phyloP scores from a whole-genome alignment of 1,139 yeast species.

The Saccharomyces hybrid region DNA sequence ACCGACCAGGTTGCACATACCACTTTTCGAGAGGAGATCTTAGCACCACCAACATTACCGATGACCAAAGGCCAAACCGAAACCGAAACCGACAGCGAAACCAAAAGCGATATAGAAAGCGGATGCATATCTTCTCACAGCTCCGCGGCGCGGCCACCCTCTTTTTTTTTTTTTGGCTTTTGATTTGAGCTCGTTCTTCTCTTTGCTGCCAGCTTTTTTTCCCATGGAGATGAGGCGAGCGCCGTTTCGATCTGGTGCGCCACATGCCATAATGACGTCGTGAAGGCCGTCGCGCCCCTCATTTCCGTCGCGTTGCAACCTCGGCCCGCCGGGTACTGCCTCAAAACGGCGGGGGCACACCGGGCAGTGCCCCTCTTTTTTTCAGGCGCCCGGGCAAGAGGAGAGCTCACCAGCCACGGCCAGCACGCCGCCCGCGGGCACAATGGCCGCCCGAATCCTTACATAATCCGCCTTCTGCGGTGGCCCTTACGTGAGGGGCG shows the following conservation, averaged over 20 bases:
- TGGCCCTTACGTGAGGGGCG: slow-evolving; percentile 1
- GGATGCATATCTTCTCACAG: neutral
- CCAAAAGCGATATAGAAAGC: neutral
- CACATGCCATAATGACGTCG: neutral
- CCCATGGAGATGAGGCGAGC: neutral
- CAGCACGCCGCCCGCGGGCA: neutral
- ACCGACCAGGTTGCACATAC: neutral
- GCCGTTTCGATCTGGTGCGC: neutral
- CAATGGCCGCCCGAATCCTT: neutral
- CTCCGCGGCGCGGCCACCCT: slow-evolving; percentile 3
- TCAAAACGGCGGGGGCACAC: neutral
- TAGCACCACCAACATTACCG: neutral
- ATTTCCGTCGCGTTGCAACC: neutral
- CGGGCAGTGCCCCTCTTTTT: neutral
- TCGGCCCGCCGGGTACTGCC: neutral
- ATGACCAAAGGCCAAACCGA: neutral
- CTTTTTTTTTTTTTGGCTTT: neutral
- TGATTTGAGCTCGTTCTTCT: neutral
- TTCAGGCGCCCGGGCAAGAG: neutral
- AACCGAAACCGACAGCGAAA: neutral
- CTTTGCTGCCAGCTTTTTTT: neutral
- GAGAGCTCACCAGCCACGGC: slow-evolving; percentile 1
- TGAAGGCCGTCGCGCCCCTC: neutral
- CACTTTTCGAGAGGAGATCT: neutral
- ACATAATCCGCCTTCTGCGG: neutral